phyloP scores from a whole-genome alignment of 768 basidiomycete species.

The Rhodotorula paludigena region DNA sequence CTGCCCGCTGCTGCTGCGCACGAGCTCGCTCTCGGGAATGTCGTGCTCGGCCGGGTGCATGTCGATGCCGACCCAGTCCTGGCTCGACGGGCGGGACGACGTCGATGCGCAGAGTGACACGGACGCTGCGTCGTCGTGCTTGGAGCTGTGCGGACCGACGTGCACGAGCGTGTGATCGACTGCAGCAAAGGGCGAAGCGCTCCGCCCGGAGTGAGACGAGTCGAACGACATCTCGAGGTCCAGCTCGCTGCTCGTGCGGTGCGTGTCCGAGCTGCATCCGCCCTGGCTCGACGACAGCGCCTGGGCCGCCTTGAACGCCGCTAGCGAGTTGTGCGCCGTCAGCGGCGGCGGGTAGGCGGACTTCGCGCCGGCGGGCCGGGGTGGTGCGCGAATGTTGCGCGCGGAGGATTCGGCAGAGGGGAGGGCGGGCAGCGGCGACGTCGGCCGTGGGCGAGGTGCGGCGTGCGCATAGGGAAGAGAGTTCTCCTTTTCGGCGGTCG shows the following conservation, averaged over 20 bases:
- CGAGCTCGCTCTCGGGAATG: conserved; percentile 23
- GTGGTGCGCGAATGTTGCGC: not conserved
- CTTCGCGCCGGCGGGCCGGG: not conserved
- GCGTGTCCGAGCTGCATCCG: conserved; percentile 18
- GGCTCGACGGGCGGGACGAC: not conserved
- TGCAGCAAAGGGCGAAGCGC: too few relatives aligned
- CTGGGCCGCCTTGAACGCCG: conserved; percentile 22
- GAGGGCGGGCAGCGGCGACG: conserved; percentile 19
- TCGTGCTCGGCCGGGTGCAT: conserved; percentile 11
- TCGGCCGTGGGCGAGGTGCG: conserved; percentile 12
- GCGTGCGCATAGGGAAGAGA: not conserved
- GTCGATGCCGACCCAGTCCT: conserved; percentile 28
- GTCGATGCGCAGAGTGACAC: not conserved
- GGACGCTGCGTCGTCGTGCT: not conserved
- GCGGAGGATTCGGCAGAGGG: not conserved
- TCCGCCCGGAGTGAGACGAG: too few relatives aligned
- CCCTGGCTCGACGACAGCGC: not conserved
- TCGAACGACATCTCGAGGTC: conserved; percentile 14
- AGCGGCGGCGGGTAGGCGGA: not conserved
- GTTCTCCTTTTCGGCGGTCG: not conserved
- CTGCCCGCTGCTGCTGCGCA: conserved; percentile 23
- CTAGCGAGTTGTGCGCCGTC: conserved; percentile 28
- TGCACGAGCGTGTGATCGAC: too few relatives aligned
- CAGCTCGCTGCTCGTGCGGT: conserved; percentile 35
- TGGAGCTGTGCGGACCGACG: too few relatives aligned